Evolutionary conservation across 192 early-diverging fungal genomes (phyloP).

Genomic region (Geranomyces michiganensis): DNA sequence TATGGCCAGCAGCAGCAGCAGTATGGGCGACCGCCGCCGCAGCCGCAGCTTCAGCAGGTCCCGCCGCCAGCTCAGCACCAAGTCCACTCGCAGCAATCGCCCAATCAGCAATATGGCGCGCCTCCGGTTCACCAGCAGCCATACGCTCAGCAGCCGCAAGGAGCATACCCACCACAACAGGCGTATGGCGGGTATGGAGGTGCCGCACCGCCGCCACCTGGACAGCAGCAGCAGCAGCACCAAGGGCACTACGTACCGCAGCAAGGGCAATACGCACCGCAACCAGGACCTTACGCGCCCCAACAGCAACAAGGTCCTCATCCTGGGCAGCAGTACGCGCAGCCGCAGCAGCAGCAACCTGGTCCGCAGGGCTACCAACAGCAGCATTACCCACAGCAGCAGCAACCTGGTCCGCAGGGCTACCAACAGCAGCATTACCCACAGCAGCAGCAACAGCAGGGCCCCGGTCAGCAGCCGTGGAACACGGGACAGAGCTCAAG

Average conservation of each 20-base stretch:
- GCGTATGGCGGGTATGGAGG: constrained; percentile 9
- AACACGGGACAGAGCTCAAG: neutral
- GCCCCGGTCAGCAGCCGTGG: neutral
- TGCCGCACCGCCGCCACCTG: too few species aligned
- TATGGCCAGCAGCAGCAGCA: constrained; percentile 31
- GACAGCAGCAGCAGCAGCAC: too few species aligned
- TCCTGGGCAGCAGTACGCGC: too few species aligned
- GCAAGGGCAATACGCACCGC: too few species aligned
- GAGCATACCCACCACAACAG: neutral
- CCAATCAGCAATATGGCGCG: constrained; percentile 7
- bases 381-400: constrained; percentile 24
- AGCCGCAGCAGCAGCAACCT: neutral
- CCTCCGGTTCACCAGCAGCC: neutral
- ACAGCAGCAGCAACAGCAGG: constrained; percentile 38
- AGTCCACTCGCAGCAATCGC: constrained; percentile 14
- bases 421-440: neutral
- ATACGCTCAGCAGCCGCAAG: neutral
- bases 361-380: neutral
- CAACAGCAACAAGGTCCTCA: too few species aligned
- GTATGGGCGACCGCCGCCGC: neutral
- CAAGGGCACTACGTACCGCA: too few species aligned
- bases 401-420: neutral
- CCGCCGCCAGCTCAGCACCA: constrained; percentile 22
- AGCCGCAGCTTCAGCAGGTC: constrained; percentile 41
- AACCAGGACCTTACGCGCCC: too few species aligned